Evolutionary conservation across 2,329 filamentous ascomycete genomes (phyloP).

Genomic region (Chaetothyriales sp.): DNA sequence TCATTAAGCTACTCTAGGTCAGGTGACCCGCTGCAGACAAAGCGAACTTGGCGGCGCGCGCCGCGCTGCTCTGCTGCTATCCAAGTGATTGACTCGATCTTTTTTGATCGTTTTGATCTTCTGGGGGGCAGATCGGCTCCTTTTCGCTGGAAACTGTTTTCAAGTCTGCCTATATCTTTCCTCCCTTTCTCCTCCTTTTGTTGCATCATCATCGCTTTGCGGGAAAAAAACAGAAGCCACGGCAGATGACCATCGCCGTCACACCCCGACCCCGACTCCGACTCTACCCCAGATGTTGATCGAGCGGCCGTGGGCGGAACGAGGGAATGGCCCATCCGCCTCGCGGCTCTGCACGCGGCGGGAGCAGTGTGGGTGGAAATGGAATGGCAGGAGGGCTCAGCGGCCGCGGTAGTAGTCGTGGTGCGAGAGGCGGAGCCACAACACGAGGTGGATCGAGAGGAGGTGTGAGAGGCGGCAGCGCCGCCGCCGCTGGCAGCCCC

Average conservation of each 20-base stretch:
- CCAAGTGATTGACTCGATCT: too few species aligned
- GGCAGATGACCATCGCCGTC: background rate
- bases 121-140: too few species aligned
- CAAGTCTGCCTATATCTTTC: too few species aligned
- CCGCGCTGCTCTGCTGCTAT: too few species aligned
- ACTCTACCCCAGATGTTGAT: background rate
- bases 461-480: constrained; percentile 1
- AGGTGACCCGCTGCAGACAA: too few species aligned
- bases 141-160: too few species aligned
- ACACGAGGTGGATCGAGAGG: too few species aligned
- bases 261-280: background rate
- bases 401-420: constrained; percentile 10
- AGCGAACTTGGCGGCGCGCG: too few species aligned
- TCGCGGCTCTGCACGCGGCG: background rate
- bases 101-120: too few species aligned
- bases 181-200: background rate
- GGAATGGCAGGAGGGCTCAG: background rate
- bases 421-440: constrained; percentile 6
- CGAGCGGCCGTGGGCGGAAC: background rate
- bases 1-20: too few species aligned
- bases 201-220: too few species aligned
- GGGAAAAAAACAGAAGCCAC: background rate
- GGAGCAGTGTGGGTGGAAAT: background rate
- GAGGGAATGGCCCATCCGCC: background rate
- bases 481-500: background rate